These are phyloP conservation scores for Ilex aquifolium DNA, from an alignment of 257 asterid genomes.

Conservation along the genomic window DNA sequence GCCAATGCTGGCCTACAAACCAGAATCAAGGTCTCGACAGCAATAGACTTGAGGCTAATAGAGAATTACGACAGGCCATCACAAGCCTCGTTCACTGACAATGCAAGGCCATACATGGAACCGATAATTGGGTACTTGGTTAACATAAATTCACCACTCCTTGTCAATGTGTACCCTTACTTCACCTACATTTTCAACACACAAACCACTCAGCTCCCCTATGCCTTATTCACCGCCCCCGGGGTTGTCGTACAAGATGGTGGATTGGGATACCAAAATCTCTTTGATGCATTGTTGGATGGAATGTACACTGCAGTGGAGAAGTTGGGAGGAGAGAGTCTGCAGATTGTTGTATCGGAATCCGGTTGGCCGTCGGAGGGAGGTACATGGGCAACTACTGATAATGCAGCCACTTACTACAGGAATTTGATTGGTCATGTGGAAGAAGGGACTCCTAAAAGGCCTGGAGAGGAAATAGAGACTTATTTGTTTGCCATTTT, in stretches of 20 bases:
- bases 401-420: conserved; percentile 12
- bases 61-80: conserved; percentile 28
- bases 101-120: conserved; percentile 1
- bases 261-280: conserved; percentile 19
- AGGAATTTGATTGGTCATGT: neutral
- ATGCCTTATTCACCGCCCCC: conserved; percentile 15
- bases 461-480: conserved; percentile 24
- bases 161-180: conserved; percentile 32
- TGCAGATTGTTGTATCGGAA: conserved; percentile 29
- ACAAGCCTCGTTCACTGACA: conserved; percentile 7
- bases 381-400: conserved; percentile 7
- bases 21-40: conserved; percentile 30
- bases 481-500: conserved; percentile 55
- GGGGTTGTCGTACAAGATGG: conserved; percentile 14
- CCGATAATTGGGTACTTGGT: conserved; percentile 21
- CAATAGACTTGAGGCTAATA: conserved; percentile 10
- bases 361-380: conserved; percentile 41
- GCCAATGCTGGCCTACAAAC: conserved; percentile 3
- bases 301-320: conserved; percentile 25
- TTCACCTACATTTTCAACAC: conserved; percentile 7
- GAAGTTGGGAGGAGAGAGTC: conserved; percentile 21
- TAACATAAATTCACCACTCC: conserved; percentile 18
- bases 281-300: conserved; percentile 34
- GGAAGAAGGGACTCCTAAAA: conserved; percentile 31
- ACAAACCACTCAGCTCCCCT: conserved; percentile 7